Conservation (phyloP, 2,329 filamentous ascomycete genomes). For the Ophiocordyceps robertsii region DNA sequence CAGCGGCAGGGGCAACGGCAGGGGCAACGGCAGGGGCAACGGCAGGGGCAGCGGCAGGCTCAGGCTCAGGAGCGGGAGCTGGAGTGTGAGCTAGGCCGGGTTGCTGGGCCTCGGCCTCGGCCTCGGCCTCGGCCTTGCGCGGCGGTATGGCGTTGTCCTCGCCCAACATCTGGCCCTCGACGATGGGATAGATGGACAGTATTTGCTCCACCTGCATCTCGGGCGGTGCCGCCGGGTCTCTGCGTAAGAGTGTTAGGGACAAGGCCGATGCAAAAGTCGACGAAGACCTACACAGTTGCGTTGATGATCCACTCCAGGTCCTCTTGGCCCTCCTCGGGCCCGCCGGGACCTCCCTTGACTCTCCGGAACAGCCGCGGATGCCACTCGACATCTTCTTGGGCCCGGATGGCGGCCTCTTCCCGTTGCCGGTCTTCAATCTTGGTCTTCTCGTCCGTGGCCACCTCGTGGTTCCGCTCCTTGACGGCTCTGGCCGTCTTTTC, state of each 20-base stretch:
- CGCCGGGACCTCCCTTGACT: slow-evolving; percentile 57
- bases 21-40: no score
- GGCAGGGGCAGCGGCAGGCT: no score
- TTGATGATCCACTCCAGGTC: slow-evolving; percentile 93
- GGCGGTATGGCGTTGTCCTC: slow-evolving; percentile 44
- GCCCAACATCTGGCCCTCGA: slow-evolving; percentile 57
- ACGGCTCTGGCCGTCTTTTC: slow-evolving; percentile 68
- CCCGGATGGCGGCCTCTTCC: slow-evolving; percentile 70
- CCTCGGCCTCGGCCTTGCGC: slow-evolving; percentile 4
- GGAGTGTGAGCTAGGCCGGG: not conserved
- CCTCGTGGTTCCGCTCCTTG: slow-evolving; percentile 70
- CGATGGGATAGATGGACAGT: slow-evolving; percentile 69
- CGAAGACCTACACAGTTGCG: slow-evolving; percentile 56
- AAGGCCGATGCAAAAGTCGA: not conserved
- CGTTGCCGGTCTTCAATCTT: slow-evolving; percentile 87
- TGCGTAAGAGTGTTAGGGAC: slow-evolving; percentile 8
- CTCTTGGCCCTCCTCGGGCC: slow-evolving; percentile 68
- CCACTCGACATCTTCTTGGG: slow-evolving; percentile 75
- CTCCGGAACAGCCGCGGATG: slow-evolving; percentile 71
- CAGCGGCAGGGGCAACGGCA: no score
- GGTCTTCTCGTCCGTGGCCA: slow-evolving; percentile 92
- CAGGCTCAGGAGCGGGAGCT: no score
- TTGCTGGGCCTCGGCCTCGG: slow-evolving; percentile 3
- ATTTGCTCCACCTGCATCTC: slow-evolving; percentile 70
- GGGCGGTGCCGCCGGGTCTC: slow-evolving; percentile 35